Base-by-base conservation (phyloP, 2,329 filamentous ascomycete genomes). In the Cylindrodendrum hubeiense region DNA sequence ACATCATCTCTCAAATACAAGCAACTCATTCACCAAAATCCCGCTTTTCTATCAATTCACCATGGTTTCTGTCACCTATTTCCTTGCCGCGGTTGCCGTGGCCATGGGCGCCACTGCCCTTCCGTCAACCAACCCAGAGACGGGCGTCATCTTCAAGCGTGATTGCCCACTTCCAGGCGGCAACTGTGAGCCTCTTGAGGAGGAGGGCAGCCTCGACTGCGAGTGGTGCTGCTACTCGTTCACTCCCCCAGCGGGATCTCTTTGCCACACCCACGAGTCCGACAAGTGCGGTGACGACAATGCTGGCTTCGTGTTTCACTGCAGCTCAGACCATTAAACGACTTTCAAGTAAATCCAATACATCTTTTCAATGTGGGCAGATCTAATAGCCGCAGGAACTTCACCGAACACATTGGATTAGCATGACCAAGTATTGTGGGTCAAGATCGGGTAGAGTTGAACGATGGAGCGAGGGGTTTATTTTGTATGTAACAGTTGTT, bases 221-320 rank as follows among this genome's bases (percentile, higher is more conserved):
- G 52, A 55, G 52, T 55, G 34, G 34, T 55, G 52, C 37, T 55
- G 52, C 22, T 55, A 55, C 34, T 55, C 52, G 12, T 55, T 55
- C 24, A 55, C 39, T 17, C 52, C 52, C 17, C 52, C 52, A 21
- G 37, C 12, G 21, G 52, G 52, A 22, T 55, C 52, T 28, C 33
- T 37, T 17, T 55, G 52, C 52, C 54, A 57, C 41, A 37, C 54
- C 41, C 54, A 57, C 19, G 41, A 28, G 17, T 22, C 15, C 22
- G 41, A 57, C 10, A 46, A 21, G 41, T 57, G 52, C 52, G 52
- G 52, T n/a, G 26, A 55, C 8, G 37, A 12, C 8, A 19, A 55
- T 4, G 2, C 21, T 19, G 34, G 52, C 4, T 41, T 28, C 12
- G 52, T 44, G 13, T 55, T 55, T 15, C 52, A 55, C 37, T 55